Evolutionary conservation across 2,329 filamentous ascomycete genomes (phyloP).

Genomic region (Paramyrothecium roridum): DNA sequence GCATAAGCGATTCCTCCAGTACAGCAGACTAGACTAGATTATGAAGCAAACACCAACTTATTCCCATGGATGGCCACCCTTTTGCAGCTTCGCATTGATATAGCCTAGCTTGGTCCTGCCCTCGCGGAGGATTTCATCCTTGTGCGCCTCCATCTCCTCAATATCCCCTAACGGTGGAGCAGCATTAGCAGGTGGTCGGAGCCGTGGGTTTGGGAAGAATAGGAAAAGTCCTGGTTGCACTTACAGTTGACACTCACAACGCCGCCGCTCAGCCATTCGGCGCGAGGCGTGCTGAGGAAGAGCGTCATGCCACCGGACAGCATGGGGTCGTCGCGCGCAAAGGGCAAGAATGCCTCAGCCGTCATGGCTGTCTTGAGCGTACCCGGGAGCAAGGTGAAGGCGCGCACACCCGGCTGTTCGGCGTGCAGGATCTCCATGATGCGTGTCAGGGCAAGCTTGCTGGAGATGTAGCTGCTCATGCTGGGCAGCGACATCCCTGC

Average conservation of each 20-base stretch:
- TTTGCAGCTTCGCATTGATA: background rate
- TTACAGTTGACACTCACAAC: slow-evolving; percentile 1
- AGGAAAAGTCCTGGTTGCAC: background rate
- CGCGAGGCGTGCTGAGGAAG: background rate
- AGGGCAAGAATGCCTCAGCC: background rate
- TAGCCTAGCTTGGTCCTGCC: background rate
- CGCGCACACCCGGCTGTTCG: background rate
- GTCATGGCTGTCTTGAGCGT: background rate
- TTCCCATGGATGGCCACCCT: background rate
- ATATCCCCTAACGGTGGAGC: background rate
- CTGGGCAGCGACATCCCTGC: background rate
- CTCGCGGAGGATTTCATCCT: background rate
- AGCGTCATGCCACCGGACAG: background rate
- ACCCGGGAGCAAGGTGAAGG: background rate
- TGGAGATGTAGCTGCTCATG: background rate
- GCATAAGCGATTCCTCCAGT: no score
- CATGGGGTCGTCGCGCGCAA: background rate
- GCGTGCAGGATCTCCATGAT: no score
- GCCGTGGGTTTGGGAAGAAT: no score
- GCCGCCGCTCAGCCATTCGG: background rate
- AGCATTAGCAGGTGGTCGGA: no score
- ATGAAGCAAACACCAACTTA: no score
- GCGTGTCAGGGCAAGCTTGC: background rate
- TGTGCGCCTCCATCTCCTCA: background rate
- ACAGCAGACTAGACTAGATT: no score